A percentile compares a stretch with the other conserved stretches of the same genome.
Conservation (phyloP, 2,329 filamentous ascomycete genomes). For the Hypoxylon sp. region DNA sequence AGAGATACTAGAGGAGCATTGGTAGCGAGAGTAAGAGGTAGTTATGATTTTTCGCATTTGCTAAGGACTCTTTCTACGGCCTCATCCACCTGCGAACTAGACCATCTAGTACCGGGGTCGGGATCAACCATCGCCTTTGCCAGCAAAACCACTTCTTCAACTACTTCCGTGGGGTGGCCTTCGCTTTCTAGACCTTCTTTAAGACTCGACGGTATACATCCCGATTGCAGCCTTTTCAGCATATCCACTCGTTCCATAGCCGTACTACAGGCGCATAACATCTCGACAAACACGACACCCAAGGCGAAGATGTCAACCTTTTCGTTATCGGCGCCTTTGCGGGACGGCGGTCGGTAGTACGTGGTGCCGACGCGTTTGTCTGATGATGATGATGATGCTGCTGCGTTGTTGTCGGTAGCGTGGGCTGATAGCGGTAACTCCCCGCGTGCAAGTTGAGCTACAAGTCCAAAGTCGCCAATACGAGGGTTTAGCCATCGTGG, state of each 20-base stretch:
- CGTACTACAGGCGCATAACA: slow-evolving; percentile 68
- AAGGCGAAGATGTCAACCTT: slow-evolving; percentile 74
- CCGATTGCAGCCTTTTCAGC: slow-evolving; percentile 49
- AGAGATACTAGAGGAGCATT: background rate
- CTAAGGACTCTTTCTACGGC: slow-evolving; percentile 42
- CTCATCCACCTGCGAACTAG: slow-evolving; percentile 44
- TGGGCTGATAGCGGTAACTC: slow-evolving; percentile 46
- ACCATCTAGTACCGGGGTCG: slow-evolving; percentile 47
- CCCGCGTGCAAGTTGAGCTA: slow-evolving; percentile 64
- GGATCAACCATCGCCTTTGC: slow-evolving; percentile 48
- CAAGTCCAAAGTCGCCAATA: slow-evolving; percentile 78
- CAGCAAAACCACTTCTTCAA: slow-evolving; percentile 41
- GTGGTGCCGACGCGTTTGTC: slow-evolving; percentile 71
- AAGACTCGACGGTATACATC: slow-evolving; percentile 43
- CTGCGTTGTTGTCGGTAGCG: slow-evolving; percentile 33
- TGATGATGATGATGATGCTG: slow-evolving; percentile 25
- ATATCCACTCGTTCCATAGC: slow-evolving; percentile 63
- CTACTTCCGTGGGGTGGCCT: slow-evolving; percentile 40
- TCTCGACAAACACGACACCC: slow-evolving; percentile 73
- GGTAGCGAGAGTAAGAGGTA: background rate
- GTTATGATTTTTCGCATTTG: slow-evolving; percentile 27
- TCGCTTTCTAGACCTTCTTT: slow-evolving; percentile 38
- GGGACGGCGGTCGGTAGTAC: slow-evolving; percentile 69
- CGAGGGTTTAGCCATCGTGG: slow-evolving; percentile 67
- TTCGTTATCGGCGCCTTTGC: slow-evolving; percentile 58